A percentile compares a stretch with the other conserved stretches of the same genome.
Conservation (phyloP, 2,329 filamentous ascomycete species). For the Zymoseptoria passerinii region DNA sequence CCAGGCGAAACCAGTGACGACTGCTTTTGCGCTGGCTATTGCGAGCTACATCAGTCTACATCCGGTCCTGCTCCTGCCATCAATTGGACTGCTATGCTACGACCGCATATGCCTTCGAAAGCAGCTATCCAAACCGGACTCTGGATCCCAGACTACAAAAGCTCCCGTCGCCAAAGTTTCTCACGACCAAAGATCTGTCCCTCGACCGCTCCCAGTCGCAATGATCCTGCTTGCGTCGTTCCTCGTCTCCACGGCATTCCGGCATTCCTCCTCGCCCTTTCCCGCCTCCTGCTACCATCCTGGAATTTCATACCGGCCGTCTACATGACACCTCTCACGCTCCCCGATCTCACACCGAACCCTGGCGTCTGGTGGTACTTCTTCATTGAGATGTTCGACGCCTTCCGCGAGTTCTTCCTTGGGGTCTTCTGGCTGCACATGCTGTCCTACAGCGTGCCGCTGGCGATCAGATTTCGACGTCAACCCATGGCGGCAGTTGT, state of each 20-base stretch:
- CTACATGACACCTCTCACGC: constrained; percentile 83
- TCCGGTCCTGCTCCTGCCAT: constrained; percentile 75
- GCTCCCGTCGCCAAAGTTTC: constrained; percentile 8
- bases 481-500: constrained; percentile 83
- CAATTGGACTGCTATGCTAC: constrained; percentile 71
- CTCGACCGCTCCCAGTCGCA: constrained; percentile 22
- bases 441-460: constrained; percentile 75
- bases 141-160: background rate
- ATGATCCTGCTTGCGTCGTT: constrained; percentile 50
- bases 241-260: constrained; percentile 47
- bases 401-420: constrained; percentile 92
- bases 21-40: constrained; percentile 77
- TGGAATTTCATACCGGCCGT: constrained; percentile 85
- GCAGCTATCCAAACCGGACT: constrained; percentile 2
- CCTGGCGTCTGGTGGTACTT: constrained; percentile 99
- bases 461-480: constrained; percentile 71
- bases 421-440: constrained; percentile 97
- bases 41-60: constrained; percentile 91
- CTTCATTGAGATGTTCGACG: constrained; percentile 99
- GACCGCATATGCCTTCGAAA: constrained; percentile 40
- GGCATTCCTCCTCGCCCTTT: constrained; percentile 59
- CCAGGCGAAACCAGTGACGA: constrained; percentile 58
- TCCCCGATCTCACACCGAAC: constrained; percentile 90
- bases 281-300: constrained; percentile 65
- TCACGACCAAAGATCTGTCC: constrained; percentile 13